Base-by-base conservation (phyloP, 176 grass and related monocot genomes). In the Guadua angustifolia region DNA sequence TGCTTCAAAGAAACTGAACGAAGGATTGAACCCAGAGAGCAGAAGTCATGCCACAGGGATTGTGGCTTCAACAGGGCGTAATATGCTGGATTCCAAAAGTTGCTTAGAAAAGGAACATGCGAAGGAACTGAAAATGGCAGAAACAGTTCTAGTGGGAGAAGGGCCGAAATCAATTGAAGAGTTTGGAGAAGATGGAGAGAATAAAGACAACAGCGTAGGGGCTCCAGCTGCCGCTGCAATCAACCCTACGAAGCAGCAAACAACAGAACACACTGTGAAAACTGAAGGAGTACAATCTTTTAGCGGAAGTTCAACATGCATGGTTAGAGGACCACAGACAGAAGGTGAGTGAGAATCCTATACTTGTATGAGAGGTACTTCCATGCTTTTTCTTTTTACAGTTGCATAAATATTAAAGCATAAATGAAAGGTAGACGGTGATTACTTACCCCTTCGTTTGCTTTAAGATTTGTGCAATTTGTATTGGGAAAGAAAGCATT, bases 331-430 rank as follows among this genome's bases (percentile, higher is more conserved):
- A 71, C 46, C 79, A n/a, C 7, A 19, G 39, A 39, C 4, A 46
- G 78, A 84, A 84, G 81, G 86, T 84, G 38, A 84, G 75, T 19
- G 7, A 79, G 21, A 58, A 58, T 84, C 33, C 3, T 43, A 29
- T 29, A 29, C 29, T 29, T 29, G 29, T 29, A n/a, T n/a, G n/a
- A n/a, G n/a, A n/a, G n/a, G n/a, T n/a, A n/a, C n/a, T n/a, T n/a
- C n/a, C n/a, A n/a, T n/a, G n/a, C n/a, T n/a, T n/a, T n/a, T n/a
- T n/a, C n/a, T n/a, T n/a, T n/a, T n/a, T n/a, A n/a, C n/a, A n/a
- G n/a, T n/a, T n/a, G n/a, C n/a, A n/a, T n/a, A n/a, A n/a, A n/a
- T n/a, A n/a, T n/a, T n/a, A n/a, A n/a, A n/a, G n/a, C n/a, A n/a
- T n/a, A n/a, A n/a, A n/a, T n/a, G n/a, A n/a, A n/a, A n/a, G n/a